Percentiles rank a stretch among this genome's conserved stretches.
These are phyloP conservation scores for Dioscorea cayenensis DNA, from an alignment of 116 monocot species.

Conservation along the genomic window DNA sequence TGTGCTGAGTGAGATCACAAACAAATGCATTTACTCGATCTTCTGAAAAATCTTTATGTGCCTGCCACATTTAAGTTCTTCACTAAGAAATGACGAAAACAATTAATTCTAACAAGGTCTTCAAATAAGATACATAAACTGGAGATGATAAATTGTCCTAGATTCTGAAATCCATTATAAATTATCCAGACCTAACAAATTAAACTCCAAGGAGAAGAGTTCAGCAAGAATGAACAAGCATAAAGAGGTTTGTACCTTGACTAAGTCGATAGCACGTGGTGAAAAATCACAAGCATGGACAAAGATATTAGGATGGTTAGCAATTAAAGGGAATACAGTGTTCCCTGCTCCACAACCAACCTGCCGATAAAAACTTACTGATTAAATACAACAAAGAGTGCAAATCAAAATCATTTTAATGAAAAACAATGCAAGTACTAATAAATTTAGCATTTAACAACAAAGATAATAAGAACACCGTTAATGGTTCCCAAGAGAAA, in stretches of 20 bases:
- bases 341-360: conserved; percentile 97
- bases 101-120: no score
- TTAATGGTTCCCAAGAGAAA: no score
- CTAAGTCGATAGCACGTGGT: conserved; percentile 73
- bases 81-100: not conserved
- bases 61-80: conserved; percentile 39
- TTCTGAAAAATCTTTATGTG: conserved; percentile 61
- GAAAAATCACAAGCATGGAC: conserved; percentile 94
- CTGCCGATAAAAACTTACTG: conserved; percentile 19
- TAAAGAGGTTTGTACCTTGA: conserved; percentile 55
- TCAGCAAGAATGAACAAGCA: not conserved
- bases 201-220: not conserved
- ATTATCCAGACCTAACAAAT: no score
- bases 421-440: no score
- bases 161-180: no score
- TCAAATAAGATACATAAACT: no score
- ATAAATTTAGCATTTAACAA: no score
- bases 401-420: not conserved
- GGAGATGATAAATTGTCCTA: no score
- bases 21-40: conserved; percentile 77
- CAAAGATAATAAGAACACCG: no score
- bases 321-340: conserved; percentile 71
- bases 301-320: conserved; percentile 62
- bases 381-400: not conserved
- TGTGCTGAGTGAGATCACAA: conserved; percentile 72